Base-by-base conservation (phyloP, 768 basidiomycete genomes). In the Cystobasidium ongulense region DNA sequence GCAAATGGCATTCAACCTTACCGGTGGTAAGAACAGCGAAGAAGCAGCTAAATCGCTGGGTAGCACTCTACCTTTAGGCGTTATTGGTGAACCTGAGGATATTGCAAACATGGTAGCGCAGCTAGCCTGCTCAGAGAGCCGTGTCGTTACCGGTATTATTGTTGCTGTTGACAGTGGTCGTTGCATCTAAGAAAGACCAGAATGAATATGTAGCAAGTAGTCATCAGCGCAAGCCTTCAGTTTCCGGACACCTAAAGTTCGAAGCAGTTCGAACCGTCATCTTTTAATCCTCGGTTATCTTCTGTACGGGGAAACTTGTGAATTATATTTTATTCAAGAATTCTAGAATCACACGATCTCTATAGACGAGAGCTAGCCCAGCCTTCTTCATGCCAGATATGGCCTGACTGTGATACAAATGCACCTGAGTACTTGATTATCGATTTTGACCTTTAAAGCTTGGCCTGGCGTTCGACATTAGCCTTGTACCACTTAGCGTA, bases 31-130 rank as follows among this genome's bases (percentile, higher is more conserved):
- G 31, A 27, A 65, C 38, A 36, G 35, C 33, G 27, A 27, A 29
- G 63, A 35, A 27, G 63, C 63, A 29, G 39, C 39, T 1, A 33
- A 41, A 13, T 15, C 39, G 5, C 38, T 65, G n/a, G 63, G 39
- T 27, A 41, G 35, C 39, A 65, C 63, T 50, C 21, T 65, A 23
- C 63, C 63, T 13, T 29, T 65, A 15, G 39, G 46, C 15, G 46
- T 41, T 1, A 65, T 65, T 5, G 63, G 39, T 27, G 39, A 65
- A n/a, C 63, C 63, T 31, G 63, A 65, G n/a, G 63, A 65, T 41
- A 65, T 65, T 15, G 63, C 31, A 18, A 65, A 65, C 38, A 65
- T 65, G 63, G 63, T 65, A n/a, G 63, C 63, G 23, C 63, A 65
- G 38, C 63, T 65, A 21, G 63, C 63, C 31, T 65, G 63, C 38